phyloP scores from a whole-genome alignment of 208 protist species.

The Herpetomonas muscarum region DNA sequence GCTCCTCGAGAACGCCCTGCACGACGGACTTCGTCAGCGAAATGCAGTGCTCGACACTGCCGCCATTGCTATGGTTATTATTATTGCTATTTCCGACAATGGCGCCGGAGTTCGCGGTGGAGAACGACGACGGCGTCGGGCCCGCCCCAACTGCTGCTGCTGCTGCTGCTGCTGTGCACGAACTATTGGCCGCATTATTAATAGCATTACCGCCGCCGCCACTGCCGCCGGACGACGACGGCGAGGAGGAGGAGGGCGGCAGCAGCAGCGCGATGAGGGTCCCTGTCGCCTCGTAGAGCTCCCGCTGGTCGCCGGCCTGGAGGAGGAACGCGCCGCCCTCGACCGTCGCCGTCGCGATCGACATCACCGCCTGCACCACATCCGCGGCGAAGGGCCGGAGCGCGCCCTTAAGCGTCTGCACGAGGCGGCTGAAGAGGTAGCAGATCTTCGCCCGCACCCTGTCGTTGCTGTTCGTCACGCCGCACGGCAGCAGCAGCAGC shows the following conservation, averaged over 20 bases:
- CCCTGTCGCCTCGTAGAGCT: slow-evolving; percentile 72
- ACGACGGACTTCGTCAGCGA: not conserved
- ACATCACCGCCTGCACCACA: slow-evolving; percentile 58
- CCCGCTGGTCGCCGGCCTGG: slow-evolving; percentile 37
- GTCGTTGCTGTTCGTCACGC: slow-evolving; percentile 55
- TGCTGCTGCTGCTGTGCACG: not conserved
- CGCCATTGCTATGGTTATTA: not conserved
- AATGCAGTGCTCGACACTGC: not conserved
- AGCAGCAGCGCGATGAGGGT: slow-evolving; percentile 31
- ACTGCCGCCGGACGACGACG: no score
- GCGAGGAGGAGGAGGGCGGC: no score
- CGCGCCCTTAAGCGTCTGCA: slow-evolving; percentile 41
- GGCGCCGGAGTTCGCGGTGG: not conserved
- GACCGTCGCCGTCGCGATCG: slow-evolving; percentile 33
- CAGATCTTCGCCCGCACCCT: slow-evolving; percentile 58
- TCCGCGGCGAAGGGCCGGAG: slow-evolving; percentile 40
- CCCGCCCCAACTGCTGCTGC: not conserved
- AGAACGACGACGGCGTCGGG: not conserved
- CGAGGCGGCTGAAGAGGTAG: slow-evolving; percentile 64
- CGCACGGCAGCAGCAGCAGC: slow-evolving; percentile 56
- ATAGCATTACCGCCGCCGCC: not conserved
- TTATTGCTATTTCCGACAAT: not conserved
- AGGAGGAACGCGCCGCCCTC: slow-evolving; percentile 10
- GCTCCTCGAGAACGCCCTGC: not conserved
- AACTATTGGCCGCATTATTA: not conserved